Conservation (phyloP, 768 basidiomycete species). For the Lentinula guzmanii region DNA sequence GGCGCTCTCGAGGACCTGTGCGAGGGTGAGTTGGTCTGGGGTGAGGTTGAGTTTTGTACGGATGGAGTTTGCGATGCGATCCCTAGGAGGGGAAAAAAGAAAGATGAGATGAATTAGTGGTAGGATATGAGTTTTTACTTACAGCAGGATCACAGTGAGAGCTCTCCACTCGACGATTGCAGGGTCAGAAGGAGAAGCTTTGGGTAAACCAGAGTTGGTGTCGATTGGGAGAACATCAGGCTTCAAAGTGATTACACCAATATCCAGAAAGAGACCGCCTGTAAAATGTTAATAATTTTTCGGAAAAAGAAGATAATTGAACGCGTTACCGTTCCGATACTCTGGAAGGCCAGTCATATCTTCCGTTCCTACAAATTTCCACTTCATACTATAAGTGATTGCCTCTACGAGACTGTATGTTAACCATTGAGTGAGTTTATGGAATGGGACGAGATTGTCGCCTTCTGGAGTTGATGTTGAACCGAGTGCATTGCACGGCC, state of each 20-base stretch:
- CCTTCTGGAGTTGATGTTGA: constrained; percentile 33
- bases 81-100: constrained; percentile 37
- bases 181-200: constrained; percentile 70
- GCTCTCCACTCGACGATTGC: constrained; percentile 96
- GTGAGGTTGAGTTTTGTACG: constrained; percentile 50
- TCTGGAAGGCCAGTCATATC: constrained; percentile 92
- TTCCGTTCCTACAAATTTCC: constrained; percentile 77
- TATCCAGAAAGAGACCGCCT: constrained; percentile 88
- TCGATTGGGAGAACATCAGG: constrained; percentile 47
- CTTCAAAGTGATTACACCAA: constrained; percentile 72
- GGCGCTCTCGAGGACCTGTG: constrained; percentile 89
- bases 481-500: constrained; percentile 68
- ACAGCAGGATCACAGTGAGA: constrained; percentile 92
- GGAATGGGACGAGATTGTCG: constrained; percentile 84
- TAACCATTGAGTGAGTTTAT: constrained; percentile 94
- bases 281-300: background rate
- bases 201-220: constrained; percentile 47
- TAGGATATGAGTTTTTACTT: constrained; percentile 19
- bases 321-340: constrained; percentile 71
- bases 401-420: constrained; percentile 87
- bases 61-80: constrained; percentile 71
- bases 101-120: background rate
- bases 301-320: background rate
- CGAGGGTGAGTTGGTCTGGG: constrained; percentile 55
- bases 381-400: constrained; percentile 68